A percentile compares a stretch with the other conserved stretches of the same genome.
Conservation (phyloP, 2,329 filamentous ascomycete species). For the Metarhizium rileyi region DNA sequence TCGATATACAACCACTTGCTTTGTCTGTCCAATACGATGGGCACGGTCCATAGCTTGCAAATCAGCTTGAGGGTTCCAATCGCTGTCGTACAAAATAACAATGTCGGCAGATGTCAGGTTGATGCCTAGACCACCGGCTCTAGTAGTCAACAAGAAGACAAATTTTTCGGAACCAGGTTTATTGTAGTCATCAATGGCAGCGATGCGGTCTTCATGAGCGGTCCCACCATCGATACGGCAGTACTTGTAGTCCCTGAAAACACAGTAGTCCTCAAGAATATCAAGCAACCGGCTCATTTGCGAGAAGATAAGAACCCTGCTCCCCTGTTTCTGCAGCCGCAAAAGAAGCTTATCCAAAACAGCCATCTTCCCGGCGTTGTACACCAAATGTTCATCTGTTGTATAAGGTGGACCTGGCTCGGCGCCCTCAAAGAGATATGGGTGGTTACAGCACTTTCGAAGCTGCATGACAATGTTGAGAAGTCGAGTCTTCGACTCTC, state of each 20-base stretch:
- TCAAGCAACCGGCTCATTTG: conserved; percentile 97
- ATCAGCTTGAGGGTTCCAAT: conserved; percentile 98
- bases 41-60: conserved; percentile 98
- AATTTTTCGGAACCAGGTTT: conserved; percentile 93
- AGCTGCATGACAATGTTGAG: conserved; percentile 99
- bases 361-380: conserved; percentile 94
- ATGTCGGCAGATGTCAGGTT: conserved; percentile 94
- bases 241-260: conserved; percentile 90
- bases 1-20: conserved; percentile 92
- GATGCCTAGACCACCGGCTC: conserved; percentile 92
- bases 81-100: conserved; percentile 91
- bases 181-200: conserved; percentile 98
- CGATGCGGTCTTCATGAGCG: conserved; percentile 93
- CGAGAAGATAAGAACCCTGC: conserved; percentile 95
- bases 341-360: conserved; percentile 87
- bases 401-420: conserved; percentile 97
- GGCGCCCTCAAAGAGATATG: conserved; percentile 94
- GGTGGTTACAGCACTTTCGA: conserved; percentile 97
- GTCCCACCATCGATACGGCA: conserved; percentile 96
- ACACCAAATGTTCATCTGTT: conserved; percentile 89
- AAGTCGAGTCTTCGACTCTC: conserved; percentile 92
- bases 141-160: conserved; percentile 87
- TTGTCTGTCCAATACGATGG: conserved; percentile 96
- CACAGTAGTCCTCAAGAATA: conserved; percentile 96
- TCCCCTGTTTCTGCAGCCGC: conserved; percentile 76